These are phyloP conservation scores for Abelmoschus esculentus DNA, from an alignment of 345 rosid genomes.

Conservation along the genomic window DNA sequence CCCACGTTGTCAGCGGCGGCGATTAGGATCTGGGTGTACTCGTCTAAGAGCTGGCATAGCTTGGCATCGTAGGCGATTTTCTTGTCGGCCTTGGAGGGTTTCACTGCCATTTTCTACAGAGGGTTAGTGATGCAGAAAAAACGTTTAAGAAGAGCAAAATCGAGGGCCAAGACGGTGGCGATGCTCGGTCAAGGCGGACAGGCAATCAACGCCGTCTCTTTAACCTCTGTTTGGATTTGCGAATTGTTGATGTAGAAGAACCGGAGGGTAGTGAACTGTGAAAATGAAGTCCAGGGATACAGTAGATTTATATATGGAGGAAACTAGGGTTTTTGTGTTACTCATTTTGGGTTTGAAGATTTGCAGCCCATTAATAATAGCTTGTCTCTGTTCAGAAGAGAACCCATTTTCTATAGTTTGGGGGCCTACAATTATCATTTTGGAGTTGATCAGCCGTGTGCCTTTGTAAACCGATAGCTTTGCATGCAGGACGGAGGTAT, in stretches of 20 bases:
- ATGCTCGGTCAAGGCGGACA: conserved; percentile 60
- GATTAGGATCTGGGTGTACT: conserved; percentile 66
- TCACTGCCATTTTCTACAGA: conserved; percentile 21
- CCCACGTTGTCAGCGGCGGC: conserved; percentile 90
- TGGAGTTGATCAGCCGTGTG: too few relatives aligned
- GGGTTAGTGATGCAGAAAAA: neutral
- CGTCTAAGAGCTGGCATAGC: conserved; percentile 74
- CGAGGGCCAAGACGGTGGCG: conserved; percentile 57
- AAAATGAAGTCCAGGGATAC: neutral
- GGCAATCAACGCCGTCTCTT: conserved; percentile 46
- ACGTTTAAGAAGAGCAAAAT: conserved; percentile 16
- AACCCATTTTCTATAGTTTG: too few relatives aligned
- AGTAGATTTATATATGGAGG: conserved; percentile 4
- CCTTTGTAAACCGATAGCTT: too few relatives aligned
- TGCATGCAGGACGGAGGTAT: too few relatives aligned
- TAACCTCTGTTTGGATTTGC: conserved; percentile 31
- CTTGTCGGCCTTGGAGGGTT: conserved; percentile 69
- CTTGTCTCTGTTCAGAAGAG: too few relatives aligned
- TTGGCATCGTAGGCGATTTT: conserved; percentile 72
- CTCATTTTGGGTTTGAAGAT: neutral
- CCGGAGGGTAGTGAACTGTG: neutral
- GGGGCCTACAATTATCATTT: too few relatives aligned
- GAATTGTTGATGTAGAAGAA: neutral
- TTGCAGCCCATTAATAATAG: too few relatives aligned
- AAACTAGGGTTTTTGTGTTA: conserved; percentile 13